Evolutionary conservation across 345 rosid genomes (phyloP), one percentile per base, ranked within the genome.

Genomic region (Aquilaria yunnanensis): DNA sequence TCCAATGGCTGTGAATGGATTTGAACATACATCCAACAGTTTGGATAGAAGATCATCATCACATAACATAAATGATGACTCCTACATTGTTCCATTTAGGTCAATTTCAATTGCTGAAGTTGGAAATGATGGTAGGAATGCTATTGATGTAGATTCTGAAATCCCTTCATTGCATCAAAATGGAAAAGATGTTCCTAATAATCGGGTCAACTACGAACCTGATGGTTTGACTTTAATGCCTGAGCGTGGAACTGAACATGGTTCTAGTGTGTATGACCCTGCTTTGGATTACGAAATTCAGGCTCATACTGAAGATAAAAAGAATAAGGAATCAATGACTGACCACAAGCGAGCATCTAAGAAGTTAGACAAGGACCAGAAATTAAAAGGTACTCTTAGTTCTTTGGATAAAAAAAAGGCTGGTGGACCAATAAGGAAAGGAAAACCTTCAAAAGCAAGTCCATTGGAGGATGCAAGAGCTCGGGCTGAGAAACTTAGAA

Each of bases 381-480:
- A 81, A 74, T 72, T 78, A 10, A 88, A 78, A 77, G 77, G 73
- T 41, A 43, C 66, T 74, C 71, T 71, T 54, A 84, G 77, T 75
- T 51, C 73, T 47, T 74, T 69, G 29, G 97, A 80, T 65, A 87
- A 72, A 81, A 85, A 81, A 68, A 89, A 88, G 76, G 77, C 69
- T 45, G 78, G 70, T 2, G 99, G 93, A 58, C 85, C 93, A 12
- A 81, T 85, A 72, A 78, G 96, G 62, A 94, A 78, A 79, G 93
- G 87, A 56, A 89, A 86, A 70, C 81, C 91, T 56, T 78, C 97
- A 56, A 91, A 91, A 70, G 67, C 78, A 74, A 86, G 92, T 66
- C 93, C 96, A 70, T 70, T 84, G 77, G 97, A 95, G 61, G 99
- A 91, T 83, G 97, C 97, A 58, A 82, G 64, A 74, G 93, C 85